Conservation (phyloP, 2,329 filamentous ascomycete genomes). For the Colletotrichum sp. region DNA sequence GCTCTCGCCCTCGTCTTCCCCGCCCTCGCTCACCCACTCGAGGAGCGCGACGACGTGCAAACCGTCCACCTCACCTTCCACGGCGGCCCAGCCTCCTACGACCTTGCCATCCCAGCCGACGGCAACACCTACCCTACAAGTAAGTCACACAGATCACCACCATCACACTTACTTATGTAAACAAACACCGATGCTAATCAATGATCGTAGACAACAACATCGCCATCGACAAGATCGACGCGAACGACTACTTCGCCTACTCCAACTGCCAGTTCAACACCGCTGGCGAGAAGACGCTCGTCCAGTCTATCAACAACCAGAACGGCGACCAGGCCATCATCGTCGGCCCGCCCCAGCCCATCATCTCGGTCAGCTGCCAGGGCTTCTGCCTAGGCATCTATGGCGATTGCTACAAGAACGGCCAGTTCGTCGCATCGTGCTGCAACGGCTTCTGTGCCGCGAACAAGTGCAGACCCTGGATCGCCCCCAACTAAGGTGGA, state of each 20-base stretch:
- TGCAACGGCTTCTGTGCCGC: slow-evolving; percentile 49
- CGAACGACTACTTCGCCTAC: slow-evolving; percentile 47
- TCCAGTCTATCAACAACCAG: slow-evolving; percentile 29
- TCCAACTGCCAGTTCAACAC: slow-evolving; percentile 49
- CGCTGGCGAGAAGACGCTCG: slow-evolving; percentile 33
- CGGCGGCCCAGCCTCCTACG: slow-evolving; percentile 44
- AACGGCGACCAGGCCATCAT: slow-evolving; percentile 46
- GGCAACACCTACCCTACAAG: slow-evolving; percentile 41
- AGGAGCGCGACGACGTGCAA: slow-evolving; percentile 34
- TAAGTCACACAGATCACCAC: slow-evolving; percentile 23
- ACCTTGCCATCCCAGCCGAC: slow-evolving; percentile 46
- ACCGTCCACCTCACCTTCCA: slow-evolving; percentile 49
- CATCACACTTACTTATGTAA: not conserved
- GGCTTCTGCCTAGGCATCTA: slow-evolving; percentile 47
- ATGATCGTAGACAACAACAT: slow-evolving; percentile 39
- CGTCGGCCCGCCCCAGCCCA: slow-evolving; percentile 46
- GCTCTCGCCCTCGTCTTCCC: slow-evolving; percentile 9
- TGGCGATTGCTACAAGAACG: slow-evolving; percentile 40
- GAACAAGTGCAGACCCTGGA: slow-evolving; percentile 44
- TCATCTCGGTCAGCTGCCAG: slow-evolving; percentile 46
- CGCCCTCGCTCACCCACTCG: not conserved
- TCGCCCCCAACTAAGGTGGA: not conserved
- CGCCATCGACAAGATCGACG: slow-evolving; percentile 43
- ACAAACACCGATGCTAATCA: not conserved
- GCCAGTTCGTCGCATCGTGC: slow-evolving; percentile 41